Evolutionary conservation across 129 eudicot genomes (phyloP), one percentile per base, ranked within the genome.

Genomic region (Lactuca saligna): DNA sequence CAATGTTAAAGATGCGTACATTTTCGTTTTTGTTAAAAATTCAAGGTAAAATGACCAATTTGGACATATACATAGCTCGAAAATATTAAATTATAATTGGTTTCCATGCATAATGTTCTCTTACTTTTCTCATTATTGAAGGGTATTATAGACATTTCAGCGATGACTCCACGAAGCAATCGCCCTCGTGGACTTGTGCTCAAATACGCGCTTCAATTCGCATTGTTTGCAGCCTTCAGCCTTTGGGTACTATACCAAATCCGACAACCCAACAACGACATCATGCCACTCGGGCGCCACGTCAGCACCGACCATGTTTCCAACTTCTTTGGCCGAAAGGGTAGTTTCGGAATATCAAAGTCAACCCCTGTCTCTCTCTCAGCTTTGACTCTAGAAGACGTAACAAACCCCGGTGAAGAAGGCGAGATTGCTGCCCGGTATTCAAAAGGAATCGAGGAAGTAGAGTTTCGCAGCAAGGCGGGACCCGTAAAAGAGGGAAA

Each of bases 171-270:
- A 37, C 38, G 65, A 76, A 76, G 80, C 80, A 68, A 61, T 68
- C 51, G 70, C 12, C 15, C 65, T 0, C 68, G 57, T n/a, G 80
- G 70, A 38, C 61, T 53, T 42, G 51, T 41, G 17, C 49, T 33
- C 8, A 76, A 69, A 13, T 17, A 53, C 14, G 7, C 53, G 50
- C 69, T 76, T 50, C 80, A 76, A 5, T 68, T 76, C 16, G 70
- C 65, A 17, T 33, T 76, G 31, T 76, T 76, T 68, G 70, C 63
- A 54, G 75, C 70, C 63, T 68, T 76, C 70, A 76, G 80, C 75
- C 80, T 76, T 39, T 76, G 80, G 80, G 62, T 76, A 76, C 58
- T 68, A 1, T 76, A 76, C 75, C 80, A 76, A 17, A 42, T 76
- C 70, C 55, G 50, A 16, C 75, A 68, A 41, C 75, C 80, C 37